Base-by-base conservation (phyloP, 1,139 yeast genomes). In the Yamadazyma dendronema region DNA sequence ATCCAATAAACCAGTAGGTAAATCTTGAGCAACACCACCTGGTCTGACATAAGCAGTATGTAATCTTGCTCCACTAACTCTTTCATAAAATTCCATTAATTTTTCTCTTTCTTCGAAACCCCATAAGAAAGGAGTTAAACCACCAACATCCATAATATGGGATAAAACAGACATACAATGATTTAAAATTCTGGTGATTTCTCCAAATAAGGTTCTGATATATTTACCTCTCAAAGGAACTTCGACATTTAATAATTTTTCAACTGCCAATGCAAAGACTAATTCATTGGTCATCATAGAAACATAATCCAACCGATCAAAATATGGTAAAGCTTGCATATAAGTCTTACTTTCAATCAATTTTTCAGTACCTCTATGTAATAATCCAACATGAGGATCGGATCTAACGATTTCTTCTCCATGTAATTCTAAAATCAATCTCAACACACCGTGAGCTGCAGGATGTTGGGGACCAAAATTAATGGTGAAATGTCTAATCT, bases 381-480 rank as follows among this genome's bases (percentile, higher is more conserved):
- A 74, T 56, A 86, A 71, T 32, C 95, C 95, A 47, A 86, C 86
- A 61, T 86, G 96, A 35, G 96, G 95, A 61, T 86, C 95, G 6
- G 92, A 76, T 53, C 96, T 76, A 40, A 86, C 79, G 52, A 87
- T 83, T 62, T 87, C 95, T 64, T 86, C 96, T 49, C 96, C 95
- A 56, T 84, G 86, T 49, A 87, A 74, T 67, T 86, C 96, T 55
- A 86, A 72, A 63, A 86, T 86, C 62, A 86, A 73, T 58, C 96
- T 78, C 69, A 86, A 73, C 66, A 86, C 96, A 48, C 96, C 96
- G 68, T 86, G 96, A 33, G 95, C 95, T 44, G 96, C 96, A 23
- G 96, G 96, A 71, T 86, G 96, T 66, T 86, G 96, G 31, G 96
- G 95, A 28, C 95, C 96, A 57, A 87, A 87, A 66, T 86, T 87